Percentiles rank a stretch among this genome's conserved stretches.
Conservation (phyloP, 2,329 filamentous ascomycete species). For the Xylaria sp. region DNA sequence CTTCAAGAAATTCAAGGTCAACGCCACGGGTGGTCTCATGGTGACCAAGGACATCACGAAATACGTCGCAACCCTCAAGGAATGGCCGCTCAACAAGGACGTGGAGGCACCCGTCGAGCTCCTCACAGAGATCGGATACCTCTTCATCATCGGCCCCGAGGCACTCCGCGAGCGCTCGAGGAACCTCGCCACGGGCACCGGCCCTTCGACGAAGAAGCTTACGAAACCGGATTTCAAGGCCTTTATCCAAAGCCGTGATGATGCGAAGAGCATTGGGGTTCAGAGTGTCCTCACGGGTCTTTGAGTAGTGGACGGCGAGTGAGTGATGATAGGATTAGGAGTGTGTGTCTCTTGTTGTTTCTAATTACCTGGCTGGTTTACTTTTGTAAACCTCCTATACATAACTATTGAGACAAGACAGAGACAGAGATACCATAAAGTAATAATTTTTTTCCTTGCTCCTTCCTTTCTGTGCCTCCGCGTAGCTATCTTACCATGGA, state of each 20-base stretch:
- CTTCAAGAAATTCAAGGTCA: slow-evolving; percentile 90
- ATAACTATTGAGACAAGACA: not conserved
- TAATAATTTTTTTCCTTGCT: not conserved
- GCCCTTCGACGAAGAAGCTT: slow-evolving; percentile 44
- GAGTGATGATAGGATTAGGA: no score
- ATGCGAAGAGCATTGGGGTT: slow-evolving; percentile 73
- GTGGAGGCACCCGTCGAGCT: slow-evolving; percentile 71
- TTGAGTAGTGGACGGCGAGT: slow-evolving; percentile 22
- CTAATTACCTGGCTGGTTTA: not conserved
- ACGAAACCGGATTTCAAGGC: slow-evolving; percentile 69
- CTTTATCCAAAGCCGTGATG: slow-evolving; percentile 80
- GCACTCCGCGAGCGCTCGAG: slow-evolving; percentile 66
- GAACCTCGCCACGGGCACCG: slow-evolving; percentile 44
- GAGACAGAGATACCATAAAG: not conserved
- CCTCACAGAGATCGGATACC: slow-evolving; percentile 84
- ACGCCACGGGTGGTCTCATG: slow-evolving; percentile 87
- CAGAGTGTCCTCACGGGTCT: slow-evolving; percentile 72
- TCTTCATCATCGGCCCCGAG: slow-evolving; percentile 89
- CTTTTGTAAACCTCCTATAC: not conserved
- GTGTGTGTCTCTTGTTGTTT: no score
- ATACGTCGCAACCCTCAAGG: slow-evolving; percentile 79
- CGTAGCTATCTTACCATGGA: no score
- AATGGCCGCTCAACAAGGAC: slow-evolving; percentile 70
- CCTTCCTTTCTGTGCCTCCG: no score
- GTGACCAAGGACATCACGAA: slow-evolving; percentile 94